Conservation (phyloP, 495 filamentous ascomycete genomes). For the Tuber melanosporum region DNA sequence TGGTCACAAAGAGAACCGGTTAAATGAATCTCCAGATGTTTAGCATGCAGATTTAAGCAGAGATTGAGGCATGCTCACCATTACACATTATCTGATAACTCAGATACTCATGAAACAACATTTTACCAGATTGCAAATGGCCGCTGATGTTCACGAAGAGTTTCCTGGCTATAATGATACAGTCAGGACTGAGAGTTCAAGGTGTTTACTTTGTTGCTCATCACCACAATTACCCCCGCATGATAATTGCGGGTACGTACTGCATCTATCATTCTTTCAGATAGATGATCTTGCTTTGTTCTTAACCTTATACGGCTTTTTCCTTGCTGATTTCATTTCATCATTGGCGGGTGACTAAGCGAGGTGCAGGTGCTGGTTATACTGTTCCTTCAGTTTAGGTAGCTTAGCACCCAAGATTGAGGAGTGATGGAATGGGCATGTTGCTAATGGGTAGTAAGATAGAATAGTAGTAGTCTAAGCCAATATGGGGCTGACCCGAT, state of each 20-base stretch:
- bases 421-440: neutral
- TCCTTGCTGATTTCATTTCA: neutral
- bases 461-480: neutral
- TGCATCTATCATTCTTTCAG: neutral
- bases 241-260: neutral
- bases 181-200: neutral
- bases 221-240: neutral
- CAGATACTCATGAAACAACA: neutral
- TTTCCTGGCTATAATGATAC: neutral
- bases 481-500: neutral
- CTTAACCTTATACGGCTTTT: neutral
- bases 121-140: neutral
- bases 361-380: neutral
- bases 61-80: neutral
- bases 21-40: neutral
- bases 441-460: neutral
- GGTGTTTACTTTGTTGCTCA: neutral
- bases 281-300: neutral
- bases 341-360: neutral
- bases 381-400: neutral
- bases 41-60: neutral
- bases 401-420: neutral
- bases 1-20: neutral
- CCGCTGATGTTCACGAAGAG: neutral
- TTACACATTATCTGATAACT: neutral